Evolutionary conservation across 2,329 filamentous ascomycete species (phyloP).

Genomic region (Cladosporium cucumerinum): DNA sequence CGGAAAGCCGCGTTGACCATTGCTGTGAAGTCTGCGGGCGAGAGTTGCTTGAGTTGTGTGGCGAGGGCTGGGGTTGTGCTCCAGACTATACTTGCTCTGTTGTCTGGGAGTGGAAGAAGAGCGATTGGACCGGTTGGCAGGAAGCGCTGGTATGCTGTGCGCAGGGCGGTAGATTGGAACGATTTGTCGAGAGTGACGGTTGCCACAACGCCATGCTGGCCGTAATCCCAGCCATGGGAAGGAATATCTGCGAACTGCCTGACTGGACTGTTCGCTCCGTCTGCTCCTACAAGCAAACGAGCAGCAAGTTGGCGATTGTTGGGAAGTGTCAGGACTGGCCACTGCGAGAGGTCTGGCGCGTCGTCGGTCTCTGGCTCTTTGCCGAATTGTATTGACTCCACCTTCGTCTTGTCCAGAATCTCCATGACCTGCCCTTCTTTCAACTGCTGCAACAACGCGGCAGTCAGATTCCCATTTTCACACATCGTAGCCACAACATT

Average conservation of each 20-base stretch:
- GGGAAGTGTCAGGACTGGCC: slow-evolving; percentile 78
- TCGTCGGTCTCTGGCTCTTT: slow-evolving; percentile 50
- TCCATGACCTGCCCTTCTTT: slow-evolving; percentile 64
- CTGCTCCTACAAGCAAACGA: slow-evolving; percentile 83
- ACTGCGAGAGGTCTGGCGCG: slow-evolving; percentile 73
- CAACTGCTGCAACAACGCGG: slow-evolving; percentile 58
- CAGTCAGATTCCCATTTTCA: slow-evolving; percentile 87
- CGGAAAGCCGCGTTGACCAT: slow-evolving; percentile 94
- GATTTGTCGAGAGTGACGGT: slow-evolving; percentile 64
- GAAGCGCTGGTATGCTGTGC: slow-evolving; percentile 92
- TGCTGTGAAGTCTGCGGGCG: slow-evolving; percentile 69
- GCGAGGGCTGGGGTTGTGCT: slow-evolving; percentile 82
- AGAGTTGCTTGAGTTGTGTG: slow-evolving; percentile 71
- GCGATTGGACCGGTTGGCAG: slow-evolving; percentile 88
- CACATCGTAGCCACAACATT: slow-evolving; percentile 84
- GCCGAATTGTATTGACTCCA: slow-evolving; percentile 76
- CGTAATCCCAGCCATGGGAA: slow-evolving; percentile 89
- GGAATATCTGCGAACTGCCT: slow-evolving; percentile 83
- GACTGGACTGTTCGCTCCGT: slow-evolving; percentile 92
- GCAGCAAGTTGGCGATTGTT: slow-evolving; percentile 66
- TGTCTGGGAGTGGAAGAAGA: slow-evolving; percentile 82
- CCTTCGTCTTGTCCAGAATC: slow-evolving; percentile 71
- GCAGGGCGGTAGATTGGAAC: slow-evolving; percentile 37
- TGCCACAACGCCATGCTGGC: slow-evolving; percentile 84
- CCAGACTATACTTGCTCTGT: slow-evolving; percentile 86